Percentiles rank a stretch among this genome's conserved stretches.
phyloP scores from a whole-genome alignment of 768 basidiomycete genomes.

The Paxillus involutus region DNA sequence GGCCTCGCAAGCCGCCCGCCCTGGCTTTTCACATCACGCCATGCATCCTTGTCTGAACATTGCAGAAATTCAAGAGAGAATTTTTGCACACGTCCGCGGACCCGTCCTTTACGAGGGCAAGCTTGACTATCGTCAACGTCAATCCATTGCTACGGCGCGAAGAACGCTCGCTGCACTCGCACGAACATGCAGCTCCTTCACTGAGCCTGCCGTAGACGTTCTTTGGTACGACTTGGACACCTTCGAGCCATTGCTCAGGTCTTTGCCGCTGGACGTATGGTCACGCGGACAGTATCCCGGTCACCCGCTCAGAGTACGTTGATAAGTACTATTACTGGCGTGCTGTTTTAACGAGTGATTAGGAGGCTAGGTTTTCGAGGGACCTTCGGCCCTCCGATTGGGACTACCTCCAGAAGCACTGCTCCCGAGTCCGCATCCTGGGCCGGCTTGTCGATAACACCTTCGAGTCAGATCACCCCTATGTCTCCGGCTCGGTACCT shows the following conservation, averaged over 20 bases:
- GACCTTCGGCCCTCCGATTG: background rate
- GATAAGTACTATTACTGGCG: background rate
- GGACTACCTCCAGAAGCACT: background rate
- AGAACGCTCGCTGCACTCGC: slow-evolving; percentile 9
- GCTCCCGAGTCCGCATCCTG: background rate
- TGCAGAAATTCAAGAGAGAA: background rate
- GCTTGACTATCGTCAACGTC: background rate
- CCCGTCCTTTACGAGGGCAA: background rate
- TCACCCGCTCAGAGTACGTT: background rate
- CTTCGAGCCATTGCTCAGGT: slow-evolving; percentile 9
- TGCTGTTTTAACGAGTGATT: background rate
- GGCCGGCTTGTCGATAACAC: background rate
- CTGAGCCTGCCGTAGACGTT: slow-evolving; percentile 8
- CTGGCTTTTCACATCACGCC: background rate
- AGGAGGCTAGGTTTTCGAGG: background rate
- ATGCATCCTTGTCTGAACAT: background rate
- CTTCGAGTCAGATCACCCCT: background rate
- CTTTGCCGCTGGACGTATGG: background rate
- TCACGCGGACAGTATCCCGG: background rate
- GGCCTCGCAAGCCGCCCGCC: background rate
- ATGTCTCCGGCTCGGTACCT: background rate
- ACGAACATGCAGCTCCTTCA: slow-evolving; percentile 14
- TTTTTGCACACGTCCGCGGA: background rate
- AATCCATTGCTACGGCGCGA: background rate
- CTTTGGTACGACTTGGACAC: slow-evolving; percentile 13